Conservation (phyloP, 345 rosid genomes). For the Acer saccharum region DNA sequence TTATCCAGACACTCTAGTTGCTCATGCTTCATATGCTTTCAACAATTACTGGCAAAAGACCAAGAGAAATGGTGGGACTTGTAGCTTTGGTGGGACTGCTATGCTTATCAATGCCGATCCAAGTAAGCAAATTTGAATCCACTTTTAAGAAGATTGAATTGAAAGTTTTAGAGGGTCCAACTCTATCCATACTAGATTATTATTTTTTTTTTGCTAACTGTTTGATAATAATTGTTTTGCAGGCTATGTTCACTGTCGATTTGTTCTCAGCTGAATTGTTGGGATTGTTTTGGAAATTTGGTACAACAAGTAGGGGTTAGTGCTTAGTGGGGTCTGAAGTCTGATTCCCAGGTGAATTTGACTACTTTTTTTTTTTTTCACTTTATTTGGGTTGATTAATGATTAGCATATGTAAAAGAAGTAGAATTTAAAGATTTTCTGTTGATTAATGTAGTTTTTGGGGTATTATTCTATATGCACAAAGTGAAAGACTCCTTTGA, state of each 20-base stretch:
- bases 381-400: not conserved
- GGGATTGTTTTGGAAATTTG: conserved; percentile 9
- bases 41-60: conserved; percentile 75
- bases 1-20: conserved; percentile 55
- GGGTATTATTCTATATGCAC: too few species aligned
- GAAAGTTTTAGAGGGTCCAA: too few species aligned
- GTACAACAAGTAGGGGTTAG: conserved; percentile 8
- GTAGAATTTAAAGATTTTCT: not conserved
- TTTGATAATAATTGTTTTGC: not conserved
- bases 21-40: conserved; percentile 79
- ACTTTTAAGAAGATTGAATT: too few species aligned
- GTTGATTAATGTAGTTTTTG: not conserved
- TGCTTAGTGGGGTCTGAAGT: conserved; percentile 20
- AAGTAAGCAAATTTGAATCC: conserved; percentile 36
- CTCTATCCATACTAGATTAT: too few species aligned
- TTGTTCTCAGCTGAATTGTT: conserved; percentile 48
- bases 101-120: conserved; percentile 71
- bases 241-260: conserved; percentile 74
- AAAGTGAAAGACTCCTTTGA: not conserved
- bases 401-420: not conserved
- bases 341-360: conserved; percentile 15
- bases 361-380: not conserved
- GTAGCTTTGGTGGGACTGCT: conserved; percentile 77
- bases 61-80: conserved; percentile 61
- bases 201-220: too few species aligned